These are phyloP conservation scores for Fusarium mangiferae DNA, from an alignment of 2,329 filamentous ascomycete genomes.

Conservation along the genomic window DNA sequence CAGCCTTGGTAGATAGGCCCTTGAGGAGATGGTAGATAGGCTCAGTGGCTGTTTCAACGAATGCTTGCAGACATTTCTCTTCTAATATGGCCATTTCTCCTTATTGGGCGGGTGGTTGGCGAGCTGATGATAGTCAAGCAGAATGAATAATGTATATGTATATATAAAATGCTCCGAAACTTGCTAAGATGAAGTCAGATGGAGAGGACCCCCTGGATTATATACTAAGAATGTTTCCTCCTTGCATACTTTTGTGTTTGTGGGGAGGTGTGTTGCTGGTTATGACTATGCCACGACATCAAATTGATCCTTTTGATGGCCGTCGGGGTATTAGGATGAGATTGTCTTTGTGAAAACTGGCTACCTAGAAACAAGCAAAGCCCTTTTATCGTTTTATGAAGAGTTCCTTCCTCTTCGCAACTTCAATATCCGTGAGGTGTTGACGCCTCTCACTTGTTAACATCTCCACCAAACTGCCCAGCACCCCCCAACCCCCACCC, in stretches of 20 bases:
- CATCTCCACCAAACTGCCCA: neutral
- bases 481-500: too few species aligned
- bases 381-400: neutral
- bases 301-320: neutral
- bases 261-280: neutral
- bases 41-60: neutral
- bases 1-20: neutral
- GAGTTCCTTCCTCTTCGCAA: neutral
- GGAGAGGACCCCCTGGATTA: neutral
- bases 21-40: neutral
- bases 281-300: neutral
- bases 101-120: neutral
- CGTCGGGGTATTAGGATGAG: too few species aligned
- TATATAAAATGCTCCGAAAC: neutral
- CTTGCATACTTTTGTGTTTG: neutral
- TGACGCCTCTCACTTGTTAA: neutral
- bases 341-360: neutral
- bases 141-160: neutral
- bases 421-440: neutral
- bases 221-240: neutral
- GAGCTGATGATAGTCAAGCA: neutral
- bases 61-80: neutral
- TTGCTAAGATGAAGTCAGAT: neutral
- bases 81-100: neutral
- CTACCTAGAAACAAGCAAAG: neutral